Conservation (phyloP, 2,329 filamentous ascomycete genomes). For the Neopestalotiopsis rosae region DNA sequence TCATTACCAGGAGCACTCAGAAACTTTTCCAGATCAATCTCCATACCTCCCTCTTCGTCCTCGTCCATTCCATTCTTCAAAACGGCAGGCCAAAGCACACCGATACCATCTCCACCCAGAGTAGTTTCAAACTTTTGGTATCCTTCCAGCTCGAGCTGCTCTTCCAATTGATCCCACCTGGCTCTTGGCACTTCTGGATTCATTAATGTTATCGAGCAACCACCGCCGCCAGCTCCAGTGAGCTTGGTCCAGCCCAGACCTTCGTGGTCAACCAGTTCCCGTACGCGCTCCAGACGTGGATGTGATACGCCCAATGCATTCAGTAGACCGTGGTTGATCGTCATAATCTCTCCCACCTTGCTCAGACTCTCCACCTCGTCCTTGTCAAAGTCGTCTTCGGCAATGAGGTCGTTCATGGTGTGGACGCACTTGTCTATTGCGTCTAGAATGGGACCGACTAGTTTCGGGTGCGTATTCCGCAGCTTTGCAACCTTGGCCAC, state of each 20-base stretch:
- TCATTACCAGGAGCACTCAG: conserved; percentile 82
- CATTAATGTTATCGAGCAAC: conserved; percentile 91
- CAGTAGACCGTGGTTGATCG: conserved; percentile 90
- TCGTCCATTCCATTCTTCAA: conserved; percentile 83
- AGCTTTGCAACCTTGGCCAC: conserved; percentile 84
- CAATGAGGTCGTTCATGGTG: conserved; percentile 59
- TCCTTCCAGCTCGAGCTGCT: conserved; percentile 70
- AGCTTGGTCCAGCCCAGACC: conserved; percentile 97
- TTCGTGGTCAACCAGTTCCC: conserved; percentile 87
- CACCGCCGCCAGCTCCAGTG: conserved; percentile 93
- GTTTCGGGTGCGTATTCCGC: conserved; percentile 72
- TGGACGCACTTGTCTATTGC: conserved; percentile 78
- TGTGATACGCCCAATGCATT: conserved; percentile 94
- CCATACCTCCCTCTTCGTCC: conserved; percentile 80
- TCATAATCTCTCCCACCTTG: conserved; percentile 85
- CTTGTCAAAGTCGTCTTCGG: conserved; percentile 70
- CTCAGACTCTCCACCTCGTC: conserved; percentile 67
- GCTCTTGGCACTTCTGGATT: conserved; percentile 66
- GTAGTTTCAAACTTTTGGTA: conserved; percentile 89
- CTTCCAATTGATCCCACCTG: conserved; percentile 67
- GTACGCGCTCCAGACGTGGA: conserved; percentile 87
- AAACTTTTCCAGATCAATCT: conserved; percentile 87
- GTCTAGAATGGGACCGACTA: conserved; percentile 82
- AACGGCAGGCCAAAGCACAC: conserved; percentile 91
- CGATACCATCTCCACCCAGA: conserved; percentile 90